Conservation (phyloP, 2,329 filamentous ascomycete species). For the Trichoderma koningii region DNA sequence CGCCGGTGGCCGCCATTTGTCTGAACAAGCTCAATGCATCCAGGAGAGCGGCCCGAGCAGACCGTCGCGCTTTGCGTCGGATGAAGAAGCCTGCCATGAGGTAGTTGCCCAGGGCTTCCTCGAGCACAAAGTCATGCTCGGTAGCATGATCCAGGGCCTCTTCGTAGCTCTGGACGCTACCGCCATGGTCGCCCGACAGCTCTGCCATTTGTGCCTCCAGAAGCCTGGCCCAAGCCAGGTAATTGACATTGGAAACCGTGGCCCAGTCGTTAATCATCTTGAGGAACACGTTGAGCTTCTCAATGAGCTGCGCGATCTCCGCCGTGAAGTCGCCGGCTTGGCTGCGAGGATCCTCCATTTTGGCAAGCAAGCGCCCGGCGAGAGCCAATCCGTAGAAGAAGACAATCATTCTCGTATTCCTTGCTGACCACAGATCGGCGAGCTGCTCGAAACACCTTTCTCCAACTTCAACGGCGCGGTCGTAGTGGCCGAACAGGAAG, state of each 20-base stretch:
- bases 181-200: constrained; percentile 57
- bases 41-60: constrained; percentile 67
- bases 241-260: constrained; percentile 68
- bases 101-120: constrained; percentile 73
- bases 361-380: constrained; percentile 53
- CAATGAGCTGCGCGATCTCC: constrained; percentile 52
- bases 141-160: constrained; percentile 71
- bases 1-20: constrained; percentile 67
- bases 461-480: constrained; percentile 61
- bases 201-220: constrained; percentile 71
- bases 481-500: constrained; percentile 65
- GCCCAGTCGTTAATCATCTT: constrained; percentile 66
- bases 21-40: constrained; percentile 70
- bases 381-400: constrained; percentile 63
- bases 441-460: constrained; percentile 50
- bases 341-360: constrained; percentile 51
- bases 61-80: constrained; percentile 63
- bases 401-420: constrained; percentile 59
- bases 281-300: constrained; percentile 56
- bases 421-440: constrained; percentile 58
- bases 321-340: constrained; percentile 46
- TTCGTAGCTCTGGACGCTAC: constrained; percentile 67
- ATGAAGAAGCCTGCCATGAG: constrained; percentile 73
- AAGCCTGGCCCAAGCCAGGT: constrained; percentile 67
- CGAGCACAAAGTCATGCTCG: constrained; percentile 65